Evolutionary conservation across 2,329 filamentous ascomycete genomes (phyloP), one percentile per base, ranked within the genome.

Genomic region (Hypoxylon sp.): DNA sequence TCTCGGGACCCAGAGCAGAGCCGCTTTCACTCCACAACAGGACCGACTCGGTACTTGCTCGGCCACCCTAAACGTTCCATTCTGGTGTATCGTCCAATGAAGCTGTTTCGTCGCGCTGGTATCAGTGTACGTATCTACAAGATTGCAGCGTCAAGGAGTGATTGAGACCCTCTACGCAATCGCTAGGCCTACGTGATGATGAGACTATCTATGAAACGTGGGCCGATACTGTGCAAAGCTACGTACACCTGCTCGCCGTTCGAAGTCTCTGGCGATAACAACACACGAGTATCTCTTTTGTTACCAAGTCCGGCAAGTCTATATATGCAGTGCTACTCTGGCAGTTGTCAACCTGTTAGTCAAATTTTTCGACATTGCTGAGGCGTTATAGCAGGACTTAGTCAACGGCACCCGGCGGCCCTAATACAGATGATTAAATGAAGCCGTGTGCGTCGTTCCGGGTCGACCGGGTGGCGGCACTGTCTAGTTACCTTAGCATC

Each of bases 21-120:
- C 69, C 70, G 68, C 67, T 67, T 67, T 68, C 52, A 58, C 57
- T 68, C 72, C 71, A 74, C 71, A 71, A 71, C 68, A 71, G 71
- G 71, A 73, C 71, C 70, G 71, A 72, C 68, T 72, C 67, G 63
- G 72, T 68, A 68, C 59, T 70, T 69, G 63, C 59, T 70, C 62
- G 66, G 65, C 62, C 67, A 64, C 47, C 65, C 67, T 70, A 71
- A 63, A 63, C 53, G 60, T 24, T 39, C 53, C 60, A 7, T 24
- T 37, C 17, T 46, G 44, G 49, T 22, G 32, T 57, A 30, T 51
- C 46, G 32, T 47, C 43, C 61, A 63, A 67, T 69, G 41, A 55
- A 44, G 58, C 54, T 58, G 48, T 53, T 39, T 15, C 48, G 15
- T 28, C 34, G 5, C 37, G 6, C 37, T 64, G 59, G 51, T 63